Evolutionary conservation across 1,284 basidiomycete genomes (phyloP).

Genomic region (Ceratobasidium sp.): DNA sequence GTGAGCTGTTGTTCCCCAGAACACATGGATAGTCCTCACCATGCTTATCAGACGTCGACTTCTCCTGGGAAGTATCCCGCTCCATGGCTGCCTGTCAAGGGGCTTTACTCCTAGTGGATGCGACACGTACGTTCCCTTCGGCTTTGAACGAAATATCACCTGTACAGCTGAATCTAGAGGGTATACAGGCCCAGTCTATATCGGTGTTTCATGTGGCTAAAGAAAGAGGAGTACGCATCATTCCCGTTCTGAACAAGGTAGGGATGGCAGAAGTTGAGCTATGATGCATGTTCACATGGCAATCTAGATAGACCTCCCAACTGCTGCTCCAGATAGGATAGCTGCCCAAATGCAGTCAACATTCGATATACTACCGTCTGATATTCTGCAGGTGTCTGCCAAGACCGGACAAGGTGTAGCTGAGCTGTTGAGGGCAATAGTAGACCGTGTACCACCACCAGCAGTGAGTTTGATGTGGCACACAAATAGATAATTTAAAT

Average conservation of each 20-base stretch:
- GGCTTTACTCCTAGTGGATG: slow-evolving; percentile 89
- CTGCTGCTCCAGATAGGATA: slow-evolving; percentile 83
- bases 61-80: slow-evolving; percentile 94
- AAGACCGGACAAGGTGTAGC: slow-evolving; percentile 78
- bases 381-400: slow-evolving; percentile 84
- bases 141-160: background rate
- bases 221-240: slow-evolving; percentile 82
- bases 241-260: slow-evolving; percentile 96
- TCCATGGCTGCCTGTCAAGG: slow-evolving; percentile 94
- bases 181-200: slow-evolving; percentile 96
- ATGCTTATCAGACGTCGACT: slow-evolving; percentile 80
- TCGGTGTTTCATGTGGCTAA: slow-evolving; percentile 92
- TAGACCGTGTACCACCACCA: slow-evolving; percentile 84
- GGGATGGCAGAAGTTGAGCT: slow-evolving; percentile 42
- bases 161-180: slow-evolving; percentile 58
- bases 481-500: background rate
- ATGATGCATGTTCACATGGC: slow-evolving; percentile 37
- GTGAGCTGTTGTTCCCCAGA: background rate
- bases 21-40: background rate
- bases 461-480: slow-evolving; percentile 52
- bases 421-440: slow-evolving; percentile 79
- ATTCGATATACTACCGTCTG: slow-evolving; percentile 76
- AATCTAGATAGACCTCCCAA: slow-evolving; percentile 90
- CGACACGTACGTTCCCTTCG: slow-evolving; percentile 62
- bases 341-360: slow-evolving; percentile 81